A percentile compares a stretch with the other conserved stretches of the same genome.
phyloP scores from a whole-genome alignment of 805 yeast genomes.

The Zygosaccharomyces rouxii region DNA sequence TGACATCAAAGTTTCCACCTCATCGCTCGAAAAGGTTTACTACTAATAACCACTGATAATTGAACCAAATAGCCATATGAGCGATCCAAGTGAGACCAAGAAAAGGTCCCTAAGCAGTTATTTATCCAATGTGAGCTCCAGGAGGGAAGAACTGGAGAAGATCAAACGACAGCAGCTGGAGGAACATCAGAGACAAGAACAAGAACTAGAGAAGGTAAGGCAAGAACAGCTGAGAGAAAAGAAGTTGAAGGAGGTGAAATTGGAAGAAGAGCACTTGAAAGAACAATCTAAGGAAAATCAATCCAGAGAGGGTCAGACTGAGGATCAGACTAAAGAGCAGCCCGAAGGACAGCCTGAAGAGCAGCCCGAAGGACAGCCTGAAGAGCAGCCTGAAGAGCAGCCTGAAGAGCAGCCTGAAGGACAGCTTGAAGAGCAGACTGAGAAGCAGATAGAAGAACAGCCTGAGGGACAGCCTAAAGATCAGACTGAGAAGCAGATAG shows the following conservation, averaged over 20 bases:
- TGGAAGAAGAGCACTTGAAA: not conserved
- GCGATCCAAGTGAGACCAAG: constrained; percentile 14
- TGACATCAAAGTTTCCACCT: not conserved
- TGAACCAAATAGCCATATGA: not conserved
- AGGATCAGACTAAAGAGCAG: not conserved
- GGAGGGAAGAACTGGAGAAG: constrained; percentile 31
- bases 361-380: not conserved
- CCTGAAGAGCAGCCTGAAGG: not conserved
- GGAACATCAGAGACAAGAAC: constrained; percentile 3
- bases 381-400: not conserved
- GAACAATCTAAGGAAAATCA: not conserved
- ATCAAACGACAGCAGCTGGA: constrained; percentile 10
- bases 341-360: not conserved
- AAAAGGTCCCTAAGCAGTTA: constrained; percentile 34
- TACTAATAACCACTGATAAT: not conserved
- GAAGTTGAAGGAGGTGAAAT: not conserved
- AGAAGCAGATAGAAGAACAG: not conserved
- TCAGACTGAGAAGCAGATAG: not conserved
- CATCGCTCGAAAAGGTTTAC: not conserved
- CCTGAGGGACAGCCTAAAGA: not conserved
- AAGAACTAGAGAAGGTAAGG: constrained; percentile 2
- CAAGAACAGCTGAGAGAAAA: not conserved
- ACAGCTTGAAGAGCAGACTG: not conserved
- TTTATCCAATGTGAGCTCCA: constrained; percentile 27
- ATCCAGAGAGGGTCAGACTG: not conserved